These are phyloP conservation scores for Gryganskiella cystojenkinii DNA, from an alignment of 192 early-diverging fungal genomes.

Conservation along the genomic window DNA sequence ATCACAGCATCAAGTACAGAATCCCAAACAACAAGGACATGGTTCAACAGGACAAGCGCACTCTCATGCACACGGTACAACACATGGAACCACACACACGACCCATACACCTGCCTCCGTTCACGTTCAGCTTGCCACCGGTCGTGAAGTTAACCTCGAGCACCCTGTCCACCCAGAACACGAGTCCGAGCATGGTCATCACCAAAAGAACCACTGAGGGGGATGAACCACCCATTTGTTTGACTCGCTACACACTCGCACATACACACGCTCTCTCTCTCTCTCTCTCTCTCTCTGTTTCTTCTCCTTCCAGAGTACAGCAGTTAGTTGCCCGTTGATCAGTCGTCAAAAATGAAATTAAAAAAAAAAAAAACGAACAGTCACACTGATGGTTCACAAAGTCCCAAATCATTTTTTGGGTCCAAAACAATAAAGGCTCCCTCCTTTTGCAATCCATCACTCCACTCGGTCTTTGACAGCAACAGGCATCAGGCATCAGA, in stretches of 20 bases:
- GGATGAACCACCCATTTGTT: no score
- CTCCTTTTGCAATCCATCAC: no score
- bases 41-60: not conserved
- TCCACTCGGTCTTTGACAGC: no score
- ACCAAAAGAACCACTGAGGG: no score
- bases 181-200: not conserved
- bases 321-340: not conserved
- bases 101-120: no score
- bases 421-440: no score
- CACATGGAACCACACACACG: no score
- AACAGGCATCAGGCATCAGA: no score
- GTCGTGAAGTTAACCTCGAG: conserved; percentile 32
- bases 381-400: no score
- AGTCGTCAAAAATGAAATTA: not conserved
- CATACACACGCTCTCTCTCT: not conserved
- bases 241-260: no score
- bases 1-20: not conserved
- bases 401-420: no score
- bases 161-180: conserved; percentile 34
- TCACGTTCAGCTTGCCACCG: conserved; percentile 24
- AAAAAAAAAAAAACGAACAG: not conserved
- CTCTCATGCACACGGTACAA: not conserved
- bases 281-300: not conserved
- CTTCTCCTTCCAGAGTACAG: no score
- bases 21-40: not conserved